Conservation (phyloP, 2,329 filamentous ascomycete species). For the Fusarium chlamydosporum region DNA sequence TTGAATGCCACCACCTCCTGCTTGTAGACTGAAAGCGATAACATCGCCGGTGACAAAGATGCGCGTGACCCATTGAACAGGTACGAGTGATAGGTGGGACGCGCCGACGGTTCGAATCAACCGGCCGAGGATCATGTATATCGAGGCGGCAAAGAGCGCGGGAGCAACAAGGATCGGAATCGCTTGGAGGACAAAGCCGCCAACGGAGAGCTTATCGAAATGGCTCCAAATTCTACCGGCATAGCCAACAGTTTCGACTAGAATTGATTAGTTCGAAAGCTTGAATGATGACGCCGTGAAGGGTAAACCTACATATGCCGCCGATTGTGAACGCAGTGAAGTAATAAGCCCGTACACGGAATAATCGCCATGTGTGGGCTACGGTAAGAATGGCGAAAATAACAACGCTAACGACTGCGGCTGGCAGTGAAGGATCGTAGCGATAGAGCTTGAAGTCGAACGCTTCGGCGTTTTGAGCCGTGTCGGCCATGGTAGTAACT, state of each 20-base stretch:
- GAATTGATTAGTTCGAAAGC: not conserved
- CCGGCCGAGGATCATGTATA: slow-evolving; percentile 30
- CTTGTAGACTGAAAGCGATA: slow-evolving; percentile 9
- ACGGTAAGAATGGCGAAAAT: slow-evolving; percentile 3
- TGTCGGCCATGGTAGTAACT: not conserved
- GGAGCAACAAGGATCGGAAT: slow-evolving; percentile 26
- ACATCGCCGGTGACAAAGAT: slow-evolving; percentile 20
- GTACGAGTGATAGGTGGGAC: slow-evolving; percentile 5
- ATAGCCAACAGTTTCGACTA: slow-evolving; percentile 21
- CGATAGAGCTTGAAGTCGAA: slow-evolving; percentile 29
- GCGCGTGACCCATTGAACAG: slow-evolving; percentile 26
- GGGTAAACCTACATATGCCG: not conserved
- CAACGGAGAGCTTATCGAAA: slow-evolving; percentile 4
- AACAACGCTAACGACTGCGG: slow-evolving; percentile 8
- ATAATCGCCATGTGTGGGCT: slow-evolving; percentile 9
- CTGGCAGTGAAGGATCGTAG: slow-evolving; percentile 11
- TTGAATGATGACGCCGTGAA: fast-evolving
- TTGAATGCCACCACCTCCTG: slow-evolving; percentile 17
- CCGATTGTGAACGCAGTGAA: slow-evolving; percentile 19
- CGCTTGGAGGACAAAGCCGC: slow-evolving; percentile 18
- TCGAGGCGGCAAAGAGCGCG: slow-evolving; percentile 24
- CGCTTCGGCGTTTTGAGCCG: not conserved
- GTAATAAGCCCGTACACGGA: slow-evolving; percentile 11
- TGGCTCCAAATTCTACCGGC: slow-evolving; percentile 26
- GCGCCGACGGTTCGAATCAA: slow-evolving; percentile 20